Evolutionary conservation across 1,284 basidiomycete species (phyloP).

Genomic region (Trametes hirsuta): DNA sequence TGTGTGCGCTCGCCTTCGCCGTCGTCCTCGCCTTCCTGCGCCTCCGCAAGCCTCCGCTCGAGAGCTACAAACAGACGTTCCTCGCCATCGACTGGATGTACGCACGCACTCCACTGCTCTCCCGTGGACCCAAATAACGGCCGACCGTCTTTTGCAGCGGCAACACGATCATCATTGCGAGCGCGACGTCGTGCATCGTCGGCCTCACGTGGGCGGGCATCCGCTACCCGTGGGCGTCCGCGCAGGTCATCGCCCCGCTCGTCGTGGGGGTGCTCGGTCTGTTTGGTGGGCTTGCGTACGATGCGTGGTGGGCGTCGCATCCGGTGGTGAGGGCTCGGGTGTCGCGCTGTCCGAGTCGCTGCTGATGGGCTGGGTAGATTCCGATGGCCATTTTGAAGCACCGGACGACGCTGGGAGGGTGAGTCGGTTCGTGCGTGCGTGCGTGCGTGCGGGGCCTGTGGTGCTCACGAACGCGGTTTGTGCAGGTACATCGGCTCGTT

Average conservation of each 20-base stretch:
- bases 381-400: constrained; percentile 36
- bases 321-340: too few species aligned
- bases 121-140: not conserved
- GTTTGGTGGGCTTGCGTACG: constrained; percentile 33
- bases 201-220: constrained; percentile 40
- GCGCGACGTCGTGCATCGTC: constrained; percentile 31
- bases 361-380: constrained; percentile 17
- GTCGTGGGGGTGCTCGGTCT: constrained; percentile 27
- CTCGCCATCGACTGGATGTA: constrained; percentile 37
- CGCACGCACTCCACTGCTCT: constrained; percentile 4
- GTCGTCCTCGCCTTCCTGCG: constrained; percentile 41
- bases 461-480: not conserved
- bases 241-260: constrained; percentile 35
- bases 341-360: too few species aligned
- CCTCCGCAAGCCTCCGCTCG: constrained; percentile 37
- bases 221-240: constrained; percentile 35
- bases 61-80: constrained; percentile 33
- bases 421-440: constrained; percentile 2
- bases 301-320: constrained; percentile 29
- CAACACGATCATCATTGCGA: constrained; percentile 35
- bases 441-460: not conserved
- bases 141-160: constrained; percentile 30
- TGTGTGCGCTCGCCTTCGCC: constrained; percentile 37
- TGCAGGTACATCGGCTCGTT: constrained; percentile 30
- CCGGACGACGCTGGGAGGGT: constrained; percentile 36